Evolutionary conservation across 192 early-diverging fungal genomes (phyloP).

Genomic region (Diversispora eburnea): DNA sequence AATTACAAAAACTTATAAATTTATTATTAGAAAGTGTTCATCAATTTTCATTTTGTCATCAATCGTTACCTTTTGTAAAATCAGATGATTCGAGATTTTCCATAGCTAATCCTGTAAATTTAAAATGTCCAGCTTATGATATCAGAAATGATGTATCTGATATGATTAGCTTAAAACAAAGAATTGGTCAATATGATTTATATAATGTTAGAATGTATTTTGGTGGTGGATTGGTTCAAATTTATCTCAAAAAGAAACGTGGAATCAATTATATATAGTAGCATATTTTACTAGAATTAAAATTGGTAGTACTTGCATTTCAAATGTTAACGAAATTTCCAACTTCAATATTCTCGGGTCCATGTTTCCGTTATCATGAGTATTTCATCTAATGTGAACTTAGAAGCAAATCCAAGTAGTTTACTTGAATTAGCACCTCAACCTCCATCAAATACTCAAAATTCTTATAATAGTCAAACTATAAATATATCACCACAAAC

Average conservation of each 20-base stretch:
- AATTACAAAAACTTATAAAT: conserved; percentile 9
- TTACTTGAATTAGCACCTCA: too few species aligned
- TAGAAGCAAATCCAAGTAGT: too few species aligned
- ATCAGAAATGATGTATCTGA: conserved; percentile 44
- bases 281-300: conserved; percentile 38
- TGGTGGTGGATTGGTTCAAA: conserved; percentile 59
- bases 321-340: too few species aligned
- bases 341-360: too few species aligned
- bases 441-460: too few species aligned
- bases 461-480: too few species aligned
- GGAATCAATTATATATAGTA: conserved; percentile 51
- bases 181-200: conserved; percentile 42
- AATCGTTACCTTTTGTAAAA: conserved; percentile 31
- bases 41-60: too few species aligned
- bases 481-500: too few species aligned
- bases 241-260: conserved; percentile 38
- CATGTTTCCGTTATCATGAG: too few species aligned
- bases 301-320: too few species aligned
- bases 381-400: too few species aligned
- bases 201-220: conserved; percentile 50
- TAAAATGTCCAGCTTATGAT: conserved; percentile 1
- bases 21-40: conserved; percentile 17
- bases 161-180: conserved; percentile 42
- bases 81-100: conserved; percentile 37
- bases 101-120: conserved; percentile 37